phyloP scores from a whole-genome alignment of 495 filamentous ascomycete species.

The Geoglossum glabrum region DNA sequence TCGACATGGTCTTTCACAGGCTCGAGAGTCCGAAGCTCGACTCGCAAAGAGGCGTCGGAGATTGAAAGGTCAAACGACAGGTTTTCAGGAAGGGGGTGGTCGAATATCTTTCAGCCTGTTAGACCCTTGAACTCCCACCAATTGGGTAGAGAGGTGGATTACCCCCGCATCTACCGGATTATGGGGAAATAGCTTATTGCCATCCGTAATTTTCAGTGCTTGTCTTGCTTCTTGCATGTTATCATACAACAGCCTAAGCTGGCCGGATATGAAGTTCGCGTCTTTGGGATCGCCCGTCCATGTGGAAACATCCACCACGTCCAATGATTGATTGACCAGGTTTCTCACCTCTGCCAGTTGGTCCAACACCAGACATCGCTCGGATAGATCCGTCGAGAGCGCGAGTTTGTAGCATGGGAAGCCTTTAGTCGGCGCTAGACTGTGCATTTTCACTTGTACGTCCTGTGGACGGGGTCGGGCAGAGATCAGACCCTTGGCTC shows the following conservation, averaged over 20 bases:
- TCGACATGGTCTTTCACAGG: constrained; percentile 29
- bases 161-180: constrained; percentile 31
- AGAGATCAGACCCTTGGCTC: not conserved
- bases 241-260: constrained; percentile 56
- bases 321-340: constrained; percentile 57
- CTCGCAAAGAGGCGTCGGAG: constrained; percentile 54
- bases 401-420: constrained; percentile 24
- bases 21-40: constrained; percentile 64
- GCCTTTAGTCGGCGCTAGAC: constrained; percentile 3
- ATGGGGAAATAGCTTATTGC: constrained; percentile 37
- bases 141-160: constrained; percentile 4
- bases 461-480: not conserved
- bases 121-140: not conserved
- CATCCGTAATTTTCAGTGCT: constrained; percentile 35
- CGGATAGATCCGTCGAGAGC: constrained; percentile 26
- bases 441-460: constrained; percentile 3
- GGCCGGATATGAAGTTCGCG: constrained; percentile 52
- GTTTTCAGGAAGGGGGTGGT: constrained; percentile 34
- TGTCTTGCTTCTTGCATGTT: constrained; percentile 49
- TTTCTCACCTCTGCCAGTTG: constrained; percentile 50
- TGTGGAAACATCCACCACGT: constrained; percentile 56
- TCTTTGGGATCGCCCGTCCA: constrained; percentile 39
- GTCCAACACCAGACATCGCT: constrained; percentile 35
- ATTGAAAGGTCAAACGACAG: constrained; percentile 61
- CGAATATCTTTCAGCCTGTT: constrained; percentile 22